Evolutionary conservation across 2,329 filamentous ascomycete species (phyloP).

Genomic region (Aspergillus latus): DNA sequence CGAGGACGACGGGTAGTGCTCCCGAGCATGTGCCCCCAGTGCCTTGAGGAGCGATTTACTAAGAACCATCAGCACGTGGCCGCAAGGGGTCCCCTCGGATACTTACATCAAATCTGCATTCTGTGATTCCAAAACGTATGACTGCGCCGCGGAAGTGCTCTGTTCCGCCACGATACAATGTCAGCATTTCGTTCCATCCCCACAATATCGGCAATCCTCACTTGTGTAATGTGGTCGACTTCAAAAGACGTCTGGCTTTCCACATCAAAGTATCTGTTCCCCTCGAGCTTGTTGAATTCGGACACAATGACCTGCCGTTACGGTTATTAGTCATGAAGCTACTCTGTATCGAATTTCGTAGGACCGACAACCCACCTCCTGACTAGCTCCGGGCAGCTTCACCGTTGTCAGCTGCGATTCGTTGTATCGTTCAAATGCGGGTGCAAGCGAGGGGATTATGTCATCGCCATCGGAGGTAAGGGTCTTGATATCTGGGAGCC

Average conservation of each 20-base stretch:
- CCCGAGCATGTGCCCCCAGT: conserved; percentile 71
- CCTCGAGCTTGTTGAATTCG: conserved; percentile 77
- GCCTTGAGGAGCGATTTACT: conserved; percentile 83
- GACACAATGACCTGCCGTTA: conserved; percentile 69
- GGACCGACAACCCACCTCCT: conserved; percentile 59
- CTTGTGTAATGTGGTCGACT: conserved; percentile 81
- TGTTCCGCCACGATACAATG: conserved; percentile 38
- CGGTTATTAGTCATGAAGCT: neutral
- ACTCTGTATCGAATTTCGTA: neutral
- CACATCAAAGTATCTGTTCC: conserved; percentile 83
- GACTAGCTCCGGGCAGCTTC: conserved; percentile 83
- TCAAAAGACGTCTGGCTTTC: conserved; percentile 84
- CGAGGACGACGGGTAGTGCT: conserved; percentile 83
- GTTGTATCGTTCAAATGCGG: conserved; percentile 92
- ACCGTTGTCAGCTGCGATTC: conserved; percentile 88
- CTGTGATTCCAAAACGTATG: conserved; percentile 71
- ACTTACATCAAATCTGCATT: conserved; percentile 78
- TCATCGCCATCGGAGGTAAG: conserved; percentile 70
- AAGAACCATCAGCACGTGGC: conserved; percentile 5
- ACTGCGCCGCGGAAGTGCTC: conserved; percentile 81
- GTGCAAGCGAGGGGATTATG: conserved; percentile 69
- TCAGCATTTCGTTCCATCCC: conserved; percentile 18
- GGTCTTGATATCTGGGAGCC: conserved; percentile 74
- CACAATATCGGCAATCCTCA: conserved; percentile 28
- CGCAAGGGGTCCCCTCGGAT: neutral